A percentile compares a stretch with the other conserved stretches of the same genome.
phyloP scores from a whole-genome alignment of 305 asterid species.

The Fraxinus ornus region DNA sequence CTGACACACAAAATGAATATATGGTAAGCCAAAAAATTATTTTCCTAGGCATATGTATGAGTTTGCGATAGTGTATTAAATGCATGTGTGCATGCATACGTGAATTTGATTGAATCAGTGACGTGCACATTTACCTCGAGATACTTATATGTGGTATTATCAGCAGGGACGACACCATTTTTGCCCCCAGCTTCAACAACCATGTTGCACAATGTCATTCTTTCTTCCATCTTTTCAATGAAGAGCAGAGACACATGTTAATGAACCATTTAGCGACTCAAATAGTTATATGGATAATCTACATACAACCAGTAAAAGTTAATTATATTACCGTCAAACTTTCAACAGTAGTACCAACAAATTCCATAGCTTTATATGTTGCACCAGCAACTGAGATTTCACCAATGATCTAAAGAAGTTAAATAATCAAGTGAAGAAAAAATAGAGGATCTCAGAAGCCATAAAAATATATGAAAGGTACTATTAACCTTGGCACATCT shows the following conservation, averaged over 20 bases:
- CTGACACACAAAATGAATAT: constrained; percentile 36
- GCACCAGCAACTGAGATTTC: constrained; percentile 98
- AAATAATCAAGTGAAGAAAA: constrained; percentile 27
- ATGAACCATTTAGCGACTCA: background rate
- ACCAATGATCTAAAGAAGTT: constrained; percentile 73
- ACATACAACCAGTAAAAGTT: background rate
- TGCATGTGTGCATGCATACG: background rate
- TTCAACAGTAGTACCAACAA: constrained; percentile 85
- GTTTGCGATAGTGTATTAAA: background rate
- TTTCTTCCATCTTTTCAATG: constrained; percentile 80
- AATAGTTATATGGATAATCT: background rate
- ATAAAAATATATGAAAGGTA: background rate
- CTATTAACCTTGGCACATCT: too few relatives aligned
- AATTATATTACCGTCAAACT: constrained; percentile 61
- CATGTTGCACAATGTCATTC: constrained; percentile 98
- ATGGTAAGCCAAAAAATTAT: background rate
- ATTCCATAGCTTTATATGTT: constrained; percentile 94
- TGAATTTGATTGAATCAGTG: background rate
- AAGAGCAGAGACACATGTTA: background rate
- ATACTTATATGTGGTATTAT: constrained; percentile 77
- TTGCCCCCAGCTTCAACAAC: constrained; percentile 98
- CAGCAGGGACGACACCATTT: constrained; percentile 93
- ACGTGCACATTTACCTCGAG: constrained; percentile 58
- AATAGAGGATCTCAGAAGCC: constrained; percentile 2
- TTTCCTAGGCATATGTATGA: background rate